Base-by-base conservation (phyloP, 805 yeast genomes). In the Yarrowia sp. region DNA sequence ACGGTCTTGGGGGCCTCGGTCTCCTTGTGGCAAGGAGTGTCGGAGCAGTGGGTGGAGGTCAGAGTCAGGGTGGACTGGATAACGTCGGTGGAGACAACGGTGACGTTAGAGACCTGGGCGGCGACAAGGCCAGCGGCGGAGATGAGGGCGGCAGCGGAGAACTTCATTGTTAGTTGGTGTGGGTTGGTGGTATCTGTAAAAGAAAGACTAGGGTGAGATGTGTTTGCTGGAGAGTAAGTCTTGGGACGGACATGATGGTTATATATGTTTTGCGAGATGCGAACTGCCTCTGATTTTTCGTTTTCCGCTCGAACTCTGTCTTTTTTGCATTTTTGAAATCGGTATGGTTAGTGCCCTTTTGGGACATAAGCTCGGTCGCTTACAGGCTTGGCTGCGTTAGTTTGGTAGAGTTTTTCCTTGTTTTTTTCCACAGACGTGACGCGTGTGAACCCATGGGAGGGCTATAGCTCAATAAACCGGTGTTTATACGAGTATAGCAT, bases 161-260 rank as follows among this genome's bases (percentile, higher is more conserved):
- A 55, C 61, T 55, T 55, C 61, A 55, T 55, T 55, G 61, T 55
- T 13, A 31, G n/a, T 36, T n/a, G n/a, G 42, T 38, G 35, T 47
- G 53, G 28, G 44, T 13, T 22, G 35, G 44, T 39, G 60, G 43
- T 33, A 51, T 51, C 58, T n/a, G 60, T 51, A n/a, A 55, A 55
- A 55, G 61, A 55, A 55, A 39, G 61, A 55, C 61, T 55, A 55
- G 61, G 61, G 61, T 55, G 61, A 55, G 61, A 39, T 51, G 61
- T 28, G 60, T 15, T 39, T 31, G 31, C 47, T 38, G 47, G 32
- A n/a, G 8, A 5, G 41, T 11, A 11, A n/a, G 15, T 4, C 22
- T 8, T 22, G 18, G 31, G 47, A 7, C 15, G 38, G 47, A 38
- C n/a, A 13, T 2, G 53, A 47, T 39, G 61, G 9, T 41, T 55